These are phyloP conservation scores for Suhomyces canberraensis DNA, from an alignment of 805 yeast species.

Conservation along the genomic window DNA sequence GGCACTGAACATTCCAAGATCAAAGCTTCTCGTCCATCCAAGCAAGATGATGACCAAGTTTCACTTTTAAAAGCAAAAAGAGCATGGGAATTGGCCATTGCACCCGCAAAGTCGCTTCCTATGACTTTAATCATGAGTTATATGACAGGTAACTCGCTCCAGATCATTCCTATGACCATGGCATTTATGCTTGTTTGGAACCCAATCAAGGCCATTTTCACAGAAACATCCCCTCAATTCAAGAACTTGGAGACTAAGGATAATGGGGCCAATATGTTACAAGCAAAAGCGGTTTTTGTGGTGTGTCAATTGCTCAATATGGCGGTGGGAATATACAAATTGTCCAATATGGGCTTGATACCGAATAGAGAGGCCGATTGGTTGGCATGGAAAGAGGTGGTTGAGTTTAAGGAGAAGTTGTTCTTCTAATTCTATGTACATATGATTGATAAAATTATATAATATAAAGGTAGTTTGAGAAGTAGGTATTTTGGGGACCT, in stretches of 20 bases:
- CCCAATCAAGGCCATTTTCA: constrained; percentile 69
- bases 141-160: constrained; percentile 88
- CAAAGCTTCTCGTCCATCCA: constrained; percentile 2
- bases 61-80: constrained; percentile 51
- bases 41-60: constrained; percentile 19
- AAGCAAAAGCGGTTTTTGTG: constrained; percentile 48
- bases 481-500: too few relatives aligned
- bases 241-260: constrained; percentile 39
- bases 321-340: constrained; percentile 78
- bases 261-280: constrained; percentile 27
- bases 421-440: too few relatives aligned
- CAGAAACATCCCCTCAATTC: constrained; percentile 55
- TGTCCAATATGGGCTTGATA: constrained; percentile 83
- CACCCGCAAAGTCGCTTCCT: constrained; percentile 82
- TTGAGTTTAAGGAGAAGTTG: constrained; percentile 5
- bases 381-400: constrained; percentile 74
- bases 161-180: constrained; percentile 88
- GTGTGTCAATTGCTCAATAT: constrained; percentile 52
- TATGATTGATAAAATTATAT: too few relatives aligned
- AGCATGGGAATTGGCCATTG: constrained; percentile 83
- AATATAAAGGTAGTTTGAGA: too few relatives aligned
- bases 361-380: constrained; percentile 89
- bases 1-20: constrained; percentile 2
- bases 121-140: constrained; percentile 88
- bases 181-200: constrained; percentile 77